These are phyloP conservation scores for Barnettozyma californica DNA, from an alignment of 805 yeast species.

Conservation along the genomic window DNA sequence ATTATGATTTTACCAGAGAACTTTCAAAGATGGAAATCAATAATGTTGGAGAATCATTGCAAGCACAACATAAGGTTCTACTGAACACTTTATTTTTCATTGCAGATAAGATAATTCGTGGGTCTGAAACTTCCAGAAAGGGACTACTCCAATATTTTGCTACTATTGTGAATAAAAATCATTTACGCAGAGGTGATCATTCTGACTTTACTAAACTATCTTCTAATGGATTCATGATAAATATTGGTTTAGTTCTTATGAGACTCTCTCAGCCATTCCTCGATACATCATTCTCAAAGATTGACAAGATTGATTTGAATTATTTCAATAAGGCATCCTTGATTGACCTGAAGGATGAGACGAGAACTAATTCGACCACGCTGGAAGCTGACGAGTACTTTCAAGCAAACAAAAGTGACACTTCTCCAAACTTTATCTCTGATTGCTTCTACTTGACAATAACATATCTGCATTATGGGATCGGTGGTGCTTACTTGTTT, in stretches of 20 bases:
- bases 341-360: conserved; percentile 71
- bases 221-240: conserved; percentile 77
- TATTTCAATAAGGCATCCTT: conserved; percentile 54
- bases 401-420: conserved; percentile 32
- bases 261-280: conserved; percentile 81
- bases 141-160: conserved; percentile 66
- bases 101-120: conserved; percentile 69
- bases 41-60: conserved; percentile 52
- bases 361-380: conserved; percentile 73
- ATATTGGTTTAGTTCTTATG: conserved; percentile 61
- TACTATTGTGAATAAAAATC: conserved; percentile 72
- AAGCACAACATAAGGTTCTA: conserved; percentile 55
- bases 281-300: conserved; percentile 56
- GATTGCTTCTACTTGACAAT: conserved; percentile 80
- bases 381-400: conserved; percentile 62
- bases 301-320: conserved; percentile 71
- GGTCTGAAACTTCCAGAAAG: conserved; percentile 58
- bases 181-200: conserved; percentile 82
- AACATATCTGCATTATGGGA: conserved; percentile 81
- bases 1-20: conserved; percentile 31
- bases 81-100: conserved; percentile 63
- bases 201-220: conserved; percentile 63
- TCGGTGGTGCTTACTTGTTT: conserved; percentile 67
- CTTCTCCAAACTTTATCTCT: conserved; percentile 73
- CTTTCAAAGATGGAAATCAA: conserved; percentile 39